These are phyloP conservation scores for Scheffersomyces coipomensis DNA, from an alignment of 805 yeast species.

Conservation along the genomic window DNA sequence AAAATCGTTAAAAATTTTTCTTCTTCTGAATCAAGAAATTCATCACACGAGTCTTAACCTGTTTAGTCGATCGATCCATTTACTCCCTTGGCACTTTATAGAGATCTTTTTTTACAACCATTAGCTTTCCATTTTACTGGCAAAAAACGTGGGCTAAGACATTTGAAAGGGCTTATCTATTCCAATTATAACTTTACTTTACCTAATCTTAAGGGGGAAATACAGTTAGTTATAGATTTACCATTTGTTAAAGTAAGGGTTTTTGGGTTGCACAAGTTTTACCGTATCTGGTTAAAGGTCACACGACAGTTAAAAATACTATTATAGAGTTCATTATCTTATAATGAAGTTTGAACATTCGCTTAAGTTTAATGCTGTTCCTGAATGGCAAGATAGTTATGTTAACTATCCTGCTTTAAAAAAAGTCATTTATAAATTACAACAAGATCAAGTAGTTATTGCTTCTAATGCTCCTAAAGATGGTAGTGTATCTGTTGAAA, in stretches of 20 bases:
- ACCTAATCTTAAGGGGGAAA: no score
- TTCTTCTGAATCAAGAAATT: conserved; percentile 2
- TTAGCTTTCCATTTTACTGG: no score
- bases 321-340: no score
- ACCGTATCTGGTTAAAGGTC: neutral
- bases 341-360: conserved; percentile 54
- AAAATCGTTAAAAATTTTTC: no score
- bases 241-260: no score
- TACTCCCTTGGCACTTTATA: conserved; percentile 1
- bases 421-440: conserved; percentile 55
- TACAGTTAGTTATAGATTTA: no score
- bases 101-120: no score
- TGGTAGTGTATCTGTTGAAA: conserved; percentile 16
- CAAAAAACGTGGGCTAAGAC: no score
- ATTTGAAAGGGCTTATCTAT: no score
- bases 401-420: conserved; percentile 50
- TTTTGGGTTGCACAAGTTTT: no score
- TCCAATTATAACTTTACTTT: no score
- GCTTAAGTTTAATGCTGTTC: conserved; percentile 51
- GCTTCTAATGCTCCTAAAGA: conserved; percentile 21
- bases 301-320: conserved; percentile 1
- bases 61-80: neutral
- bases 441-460: conserved; percentile 30
- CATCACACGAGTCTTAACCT: conserved; percentile 6
- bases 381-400: conserved; percentile 51